phyloP scores from a whole-genome alignment of 371 early-diverging fungal genomes.

The Mortierella sp. region DNA sequence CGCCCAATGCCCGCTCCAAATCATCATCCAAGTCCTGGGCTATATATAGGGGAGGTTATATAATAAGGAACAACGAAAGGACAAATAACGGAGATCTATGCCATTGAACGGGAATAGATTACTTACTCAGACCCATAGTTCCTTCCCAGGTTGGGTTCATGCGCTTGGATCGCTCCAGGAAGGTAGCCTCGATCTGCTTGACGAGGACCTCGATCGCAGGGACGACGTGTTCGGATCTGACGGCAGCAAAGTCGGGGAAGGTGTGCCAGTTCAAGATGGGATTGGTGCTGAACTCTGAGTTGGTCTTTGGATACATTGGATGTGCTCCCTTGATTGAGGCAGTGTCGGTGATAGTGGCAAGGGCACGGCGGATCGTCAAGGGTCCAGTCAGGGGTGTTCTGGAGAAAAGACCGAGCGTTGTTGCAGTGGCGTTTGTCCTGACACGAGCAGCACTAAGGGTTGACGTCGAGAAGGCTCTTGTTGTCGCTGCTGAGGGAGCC shows the following conservation, averaged over 20 bases:
- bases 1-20: conserved; percentile 68
- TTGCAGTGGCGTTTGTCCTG: neutral
- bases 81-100: too few relatives aligned
- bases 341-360: conserved; percentile 33
- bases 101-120: neutral
- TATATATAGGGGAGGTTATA: conserved; percentile 6
- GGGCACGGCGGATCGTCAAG: conserved; percentile 45
- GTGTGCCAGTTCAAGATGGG: conserved; percentile 63
- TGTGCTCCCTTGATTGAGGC: neutral
- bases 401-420: neutral
- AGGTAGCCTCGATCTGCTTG: conserved; percentile 60
- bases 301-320: neutral
- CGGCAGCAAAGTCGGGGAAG: conserved; percentile 69
- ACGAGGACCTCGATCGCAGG: conserved; percentile 66
- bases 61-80: neutral
- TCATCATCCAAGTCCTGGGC: conserved; percentile 71
- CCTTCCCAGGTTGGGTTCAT: conserved; percentile 76
- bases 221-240: conserved; percentile 66
- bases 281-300: conserved; percentile 43
- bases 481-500: neutral
- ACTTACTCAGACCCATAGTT: conserved; percentile 69
- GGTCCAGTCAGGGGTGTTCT: conserved; percentile 12
- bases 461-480: neutral
- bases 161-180: conserved; percentile 62
- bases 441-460: neutral